These are phyloP conservation scores for Hemileccinum impolitum DNA, from an alignment of 768 basidiomycete species.

Conservation along the genomic window DNA sequence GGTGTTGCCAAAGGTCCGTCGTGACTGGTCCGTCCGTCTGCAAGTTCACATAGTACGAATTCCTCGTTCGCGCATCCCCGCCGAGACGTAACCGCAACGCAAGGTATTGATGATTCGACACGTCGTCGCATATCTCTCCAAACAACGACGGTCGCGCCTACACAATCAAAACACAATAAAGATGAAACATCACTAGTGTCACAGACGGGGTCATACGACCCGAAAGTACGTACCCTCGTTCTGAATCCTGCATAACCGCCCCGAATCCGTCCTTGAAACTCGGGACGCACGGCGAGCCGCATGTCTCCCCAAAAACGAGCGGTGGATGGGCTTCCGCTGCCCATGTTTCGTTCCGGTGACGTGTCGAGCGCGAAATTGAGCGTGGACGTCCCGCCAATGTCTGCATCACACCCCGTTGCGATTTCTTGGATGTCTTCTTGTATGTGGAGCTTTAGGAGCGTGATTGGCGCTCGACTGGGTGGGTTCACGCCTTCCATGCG, in stretches of 20 bases:
- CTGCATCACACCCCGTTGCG: slow-evolving; percentile 80
- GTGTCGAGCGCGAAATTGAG: slow-evolving; percentile 72
- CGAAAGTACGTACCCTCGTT: slow-evolving; percentile 56
- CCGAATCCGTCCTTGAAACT: slow-evolving; percentile 64
- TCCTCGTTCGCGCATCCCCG: slow-evolving; percentile 72
- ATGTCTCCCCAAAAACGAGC: slow-evolving; percentile 81
- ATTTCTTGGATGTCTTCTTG: slow-evolving; percentile 56
- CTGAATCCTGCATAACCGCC: slow-evolving; percentile 91
- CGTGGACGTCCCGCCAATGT: slow-evolving; percentile 82
- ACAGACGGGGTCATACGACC: neutral
- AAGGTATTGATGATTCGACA: slow-evolving; percentile 76
- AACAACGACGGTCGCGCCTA: slow-evolving; percentile 81
- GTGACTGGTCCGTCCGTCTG: slow-evolving; percentile 82
- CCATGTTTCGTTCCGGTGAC: slow-evolving; percentile 41
- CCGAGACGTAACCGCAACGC: slow-evolving; percentile 74
- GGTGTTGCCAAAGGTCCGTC: slow-evolving; percentile 93
- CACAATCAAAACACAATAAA: neutral
- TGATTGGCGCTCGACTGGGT: slow-evolving; percentile 57
- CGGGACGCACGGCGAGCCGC: slow-evolving; percentile 62
- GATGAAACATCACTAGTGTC: neutral
- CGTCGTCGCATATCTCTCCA: slow-evolving; percentile 82
- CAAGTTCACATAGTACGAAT: slow-evolving; percentile 90
- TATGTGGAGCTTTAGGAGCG: slow-evolving; percentile 64
- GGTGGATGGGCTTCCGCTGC: slow-evolving; percentile 48
- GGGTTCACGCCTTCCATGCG: slow-evolving; percentile 75